These are phyloP conservation scores for Eutrema salsugineum DNA, from an alignment of 441 rosid species.

Conservation along the genomic window DNA sequence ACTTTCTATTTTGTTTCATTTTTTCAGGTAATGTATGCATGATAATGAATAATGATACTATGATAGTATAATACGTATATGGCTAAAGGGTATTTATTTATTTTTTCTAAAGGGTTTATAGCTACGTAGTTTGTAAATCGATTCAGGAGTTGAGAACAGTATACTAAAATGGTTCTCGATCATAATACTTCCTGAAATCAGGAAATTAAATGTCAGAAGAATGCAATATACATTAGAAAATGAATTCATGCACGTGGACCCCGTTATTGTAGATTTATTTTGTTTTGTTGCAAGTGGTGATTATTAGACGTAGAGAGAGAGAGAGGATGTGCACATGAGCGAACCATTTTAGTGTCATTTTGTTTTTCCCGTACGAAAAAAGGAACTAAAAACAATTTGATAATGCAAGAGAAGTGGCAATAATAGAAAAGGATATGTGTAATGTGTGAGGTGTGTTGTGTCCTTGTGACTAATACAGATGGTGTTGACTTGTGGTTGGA, in stretches of 20 bases:
- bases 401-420: constrained; percentile 27
- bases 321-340: constrained; percentile 27
- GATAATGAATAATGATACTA: too few relatives aligned
- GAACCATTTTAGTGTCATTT: constrained; percentile 11
- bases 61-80: too few relatives aligned
- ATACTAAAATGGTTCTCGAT: not conserved
- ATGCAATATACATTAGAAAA: not conserved
- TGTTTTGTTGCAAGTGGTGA: not conserved
- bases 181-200: constrained; percentile 1
- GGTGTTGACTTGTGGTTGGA: constrained; percentile 29
- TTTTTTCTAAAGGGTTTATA: too few relatives aligned
- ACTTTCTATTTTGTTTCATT: not conserved
- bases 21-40: not conserved
- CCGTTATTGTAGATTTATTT: not conserved
- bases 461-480: constrained; percentile 11
- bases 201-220: not conserved
- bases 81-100: too few relatives aligned
- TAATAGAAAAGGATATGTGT: not conserved
- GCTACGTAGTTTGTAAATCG: not conserved
- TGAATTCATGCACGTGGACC: constrained; percentile 23
- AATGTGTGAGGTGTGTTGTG: constrained; percentile 13
- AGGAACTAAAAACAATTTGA: not conserved
- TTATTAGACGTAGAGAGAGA: constrained; percentile 3
- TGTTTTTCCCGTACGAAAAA: not conserved
- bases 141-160: not conserved